Conservation (phyloP, 179 eudicot genomes). For the Pouteria campechiana region DNA sequence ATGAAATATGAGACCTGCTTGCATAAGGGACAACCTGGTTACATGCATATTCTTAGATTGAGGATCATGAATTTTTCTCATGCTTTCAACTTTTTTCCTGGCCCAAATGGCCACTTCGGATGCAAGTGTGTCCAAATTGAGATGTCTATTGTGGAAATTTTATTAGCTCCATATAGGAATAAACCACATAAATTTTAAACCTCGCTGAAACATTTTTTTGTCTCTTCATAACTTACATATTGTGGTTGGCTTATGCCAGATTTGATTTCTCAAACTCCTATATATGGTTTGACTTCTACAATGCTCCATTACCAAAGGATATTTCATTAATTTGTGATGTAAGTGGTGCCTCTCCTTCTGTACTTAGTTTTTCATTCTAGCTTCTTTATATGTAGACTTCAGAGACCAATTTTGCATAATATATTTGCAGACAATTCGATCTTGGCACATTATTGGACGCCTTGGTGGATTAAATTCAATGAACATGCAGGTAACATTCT, state of each 20-base stretch:
- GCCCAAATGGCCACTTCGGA: no score
- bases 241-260: constrained; percentile 28
- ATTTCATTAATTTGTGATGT: constrained; percentile 70
- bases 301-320: constrained; percentile 75
- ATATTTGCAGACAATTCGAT: constrained; percentile 56
- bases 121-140: no score
- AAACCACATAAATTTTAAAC: no score
- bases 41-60: no score
- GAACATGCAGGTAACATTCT: constrained; percentile 77
- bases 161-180: no score
- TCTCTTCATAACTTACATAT: background rate
- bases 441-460: constrained; percentile 95
- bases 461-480: constrained; percentile 97
- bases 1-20: no score
- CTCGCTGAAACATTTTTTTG: background rate
- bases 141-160: no score
- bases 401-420: background rate
- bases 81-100: no score
- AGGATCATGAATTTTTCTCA: no score
- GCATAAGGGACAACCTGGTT: no score
- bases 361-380: background rate
- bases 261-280: constrained; percentile 73
- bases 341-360: constrained; percentile 29
- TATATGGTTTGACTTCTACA: constrained; percentile 93
- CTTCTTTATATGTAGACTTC: background rate